These are phyloP conservation scores for Xylaria sp. DNA, from an alignment of 2,329 filamentous ascomycete genomes.

Conservation along the genomic window DNA sequence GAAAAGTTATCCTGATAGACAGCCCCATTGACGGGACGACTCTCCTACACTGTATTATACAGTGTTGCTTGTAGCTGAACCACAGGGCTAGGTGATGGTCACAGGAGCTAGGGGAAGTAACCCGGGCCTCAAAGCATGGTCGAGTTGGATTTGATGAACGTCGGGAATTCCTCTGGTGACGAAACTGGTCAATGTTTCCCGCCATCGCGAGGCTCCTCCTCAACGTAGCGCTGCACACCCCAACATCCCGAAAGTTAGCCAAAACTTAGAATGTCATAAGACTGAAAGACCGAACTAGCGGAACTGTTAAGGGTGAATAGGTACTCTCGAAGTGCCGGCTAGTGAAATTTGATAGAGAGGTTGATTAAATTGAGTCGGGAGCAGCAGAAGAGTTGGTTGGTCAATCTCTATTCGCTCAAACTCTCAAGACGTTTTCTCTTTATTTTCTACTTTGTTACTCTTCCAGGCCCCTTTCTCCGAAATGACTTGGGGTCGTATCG, in stretches of 20 bases:
- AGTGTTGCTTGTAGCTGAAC: conserved; percentile 18
- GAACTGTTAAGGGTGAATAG: neutral
- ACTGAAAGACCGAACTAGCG: neutral
- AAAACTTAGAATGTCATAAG: neutral
- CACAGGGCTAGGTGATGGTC: neutral
- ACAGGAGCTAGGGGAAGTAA: conserved; percentile 40
- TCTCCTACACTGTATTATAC: conserved; percentile 26
- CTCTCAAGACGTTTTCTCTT: neutral
- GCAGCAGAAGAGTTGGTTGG: neutral
- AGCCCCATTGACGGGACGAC: neutral
- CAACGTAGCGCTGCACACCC: neutral
- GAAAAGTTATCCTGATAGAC: neutral
- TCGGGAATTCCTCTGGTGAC: conserved; percentile 21
- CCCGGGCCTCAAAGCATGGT: conserved; percentile 29
- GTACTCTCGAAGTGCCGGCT: neutral
- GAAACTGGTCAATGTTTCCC: conserved; percentile 29
- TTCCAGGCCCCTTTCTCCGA: neutral
- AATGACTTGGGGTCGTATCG: conserved; percentile 9
- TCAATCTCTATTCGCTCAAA: neutral
- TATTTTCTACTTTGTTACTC: neutral
- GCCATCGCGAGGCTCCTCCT: neutral
- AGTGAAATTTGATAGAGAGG: neutral
- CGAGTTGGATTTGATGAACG: conserved; percentile 15
- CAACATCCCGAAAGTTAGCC: neutral
- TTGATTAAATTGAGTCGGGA: neutral